Conservation (phyloP, 257 asterid genomes). For the Forsythia viridissima region DNA sequence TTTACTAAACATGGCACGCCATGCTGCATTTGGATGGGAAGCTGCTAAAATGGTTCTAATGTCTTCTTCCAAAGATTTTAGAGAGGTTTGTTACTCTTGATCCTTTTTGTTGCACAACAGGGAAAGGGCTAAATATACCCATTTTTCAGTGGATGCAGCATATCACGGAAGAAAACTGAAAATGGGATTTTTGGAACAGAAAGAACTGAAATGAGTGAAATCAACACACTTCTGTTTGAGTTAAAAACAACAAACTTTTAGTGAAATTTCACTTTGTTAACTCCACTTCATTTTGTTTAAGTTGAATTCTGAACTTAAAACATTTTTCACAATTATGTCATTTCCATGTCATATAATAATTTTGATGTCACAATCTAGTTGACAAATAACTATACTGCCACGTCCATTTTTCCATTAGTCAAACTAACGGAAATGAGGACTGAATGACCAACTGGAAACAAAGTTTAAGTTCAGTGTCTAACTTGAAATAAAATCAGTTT, state of each 20-base stretch:
- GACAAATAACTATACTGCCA: background rate
- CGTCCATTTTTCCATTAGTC: background rate
- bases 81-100: conserved; percentile 45
- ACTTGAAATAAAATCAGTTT: background rate
- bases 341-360: background rate
- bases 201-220: too few species aligned
- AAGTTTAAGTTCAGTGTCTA: background rate
- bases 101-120: background rate
- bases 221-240: too few species aligned
- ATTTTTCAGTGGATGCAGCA: too few species aligned
- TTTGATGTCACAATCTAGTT: background rate
- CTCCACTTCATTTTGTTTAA: background rate
- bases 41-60: conserved; percentile 78
- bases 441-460: background rate
- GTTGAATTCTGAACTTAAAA: background rate
- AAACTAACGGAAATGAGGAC: background rate
- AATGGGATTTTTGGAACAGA: too few species aligned
- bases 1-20: conserved; percentile 78
- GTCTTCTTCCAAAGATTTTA: conserved; percentile 32
- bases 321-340: background rate
- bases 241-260: background rate
- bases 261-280: background rate
- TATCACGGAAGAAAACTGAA: too few species aligned
- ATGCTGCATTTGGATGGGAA: conserved; percentile 79
- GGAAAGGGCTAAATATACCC: background rate